Evolutionary conservation across 495 filamentous ascomycete genomes (phyloP), one percentile per base, ranked within the genome.

Genomic region (Penicillium odoratum): DNA sequence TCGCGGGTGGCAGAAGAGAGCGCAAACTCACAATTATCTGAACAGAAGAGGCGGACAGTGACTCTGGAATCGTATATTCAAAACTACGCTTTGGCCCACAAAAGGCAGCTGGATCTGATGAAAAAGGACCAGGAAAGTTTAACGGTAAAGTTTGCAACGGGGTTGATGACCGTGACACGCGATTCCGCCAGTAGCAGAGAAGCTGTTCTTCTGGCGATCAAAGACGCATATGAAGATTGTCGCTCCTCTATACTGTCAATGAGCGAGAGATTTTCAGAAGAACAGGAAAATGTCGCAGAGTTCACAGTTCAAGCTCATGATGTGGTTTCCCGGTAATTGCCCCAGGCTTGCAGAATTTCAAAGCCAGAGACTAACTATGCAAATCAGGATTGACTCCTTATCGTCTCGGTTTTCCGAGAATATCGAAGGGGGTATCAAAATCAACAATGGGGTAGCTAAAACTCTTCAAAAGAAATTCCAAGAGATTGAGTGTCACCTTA

Each of bases 61-160:
- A 53, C 48, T 8, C 65, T 78, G 3, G 75, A 78, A 29, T 51
- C 58, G 8, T 75, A 70, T 43, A 74, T 78, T 21, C 69, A 71
- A 44, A 66, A 67, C 9, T 58, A 57, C 34, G 65, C 72, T 36
- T 59, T 53, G 10, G 48, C 31, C 21, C 74, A 78, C 18, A 53
- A 58, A 3, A 64, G 53, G 38, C 65, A 65, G 34, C 47, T 75
- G 1, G 50, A 43, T 13, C 30, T 60, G 13, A 61, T 78, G 48
- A 65, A 48, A 58, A 38, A 58, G 4, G 63, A 65, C n/a, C 75
- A 78, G 46, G 40, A 55, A 6, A 59, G 58, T 10, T 56, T 74
- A 13, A 33, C 62, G 4, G 60, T 60, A 13, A 67, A 55, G 7
- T 13, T 78, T 2, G 46, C 60, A 2, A 54, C 56, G 0, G 60